Conservation (phyloP, 164 flowering plant genomes). For the Euptelea pleiosperma region DNA sequence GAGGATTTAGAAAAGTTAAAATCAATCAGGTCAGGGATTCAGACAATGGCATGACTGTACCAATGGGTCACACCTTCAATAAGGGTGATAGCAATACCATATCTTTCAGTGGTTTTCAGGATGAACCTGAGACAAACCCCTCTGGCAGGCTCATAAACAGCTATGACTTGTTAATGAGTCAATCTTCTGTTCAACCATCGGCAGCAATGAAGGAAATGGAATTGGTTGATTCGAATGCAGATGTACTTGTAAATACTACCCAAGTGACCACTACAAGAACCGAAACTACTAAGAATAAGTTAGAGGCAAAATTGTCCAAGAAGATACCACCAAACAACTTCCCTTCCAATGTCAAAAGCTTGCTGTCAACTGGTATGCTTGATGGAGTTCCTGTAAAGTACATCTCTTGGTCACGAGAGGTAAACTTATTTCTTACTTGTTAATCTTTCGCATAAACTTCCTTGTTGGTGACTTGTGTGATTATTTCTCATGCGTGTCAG, state of each 20-base stretch:
- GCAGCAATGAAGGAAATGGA: conserved; percentile 27
- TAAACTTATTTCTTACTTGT: conserved; percentile 11
- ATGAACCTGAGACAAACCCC: conserved; percentile 34
- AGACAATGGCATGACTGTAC: conserved; percentile 26
- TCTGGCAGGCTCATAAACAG: conserved; percentile 28
- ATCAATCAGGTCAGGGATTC: conserved; percentile 48
- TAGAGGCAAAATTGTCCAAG: conserved; percentile 35
- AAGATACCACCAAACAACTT: conserved; percentile 60
- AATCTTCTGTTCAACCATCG: conserved; percentile 30
- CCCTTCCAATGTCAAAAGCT: conserved; percentile 62
- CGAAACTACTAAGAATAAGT: conserved; percentile 32
- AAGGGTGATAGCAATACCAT: conserved; percentile 31
- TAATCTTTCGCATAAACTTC: background rate
- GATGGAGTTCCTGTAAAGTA: conserved; percentile 76
- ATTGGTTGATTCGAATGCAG: conserved; percentile 18
- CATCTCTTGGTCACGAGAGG: conserved; percentile 58
- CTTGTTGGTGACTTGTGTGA: conserved; percentile 5
- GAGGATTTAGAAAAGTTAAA: conserved; percentile 51
- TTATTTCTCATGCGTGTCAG: conserved; percentile 12
- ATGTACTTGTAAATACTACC: conserved; percentile 7
- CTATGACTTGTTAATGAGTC: conserved; percentile 34
- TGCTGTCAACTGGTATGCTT: conserved; percentile 70
- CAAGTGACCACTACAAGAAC: conserved; percentile 19
- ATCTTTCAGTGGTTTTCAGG: conserved; percentile 46
- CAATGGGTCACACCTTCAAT: conserved; percentile 20